phyloP scores from a whole-genome alignment of 306 rosid genomes.

The Luffa aegyptiaca region DNA sequence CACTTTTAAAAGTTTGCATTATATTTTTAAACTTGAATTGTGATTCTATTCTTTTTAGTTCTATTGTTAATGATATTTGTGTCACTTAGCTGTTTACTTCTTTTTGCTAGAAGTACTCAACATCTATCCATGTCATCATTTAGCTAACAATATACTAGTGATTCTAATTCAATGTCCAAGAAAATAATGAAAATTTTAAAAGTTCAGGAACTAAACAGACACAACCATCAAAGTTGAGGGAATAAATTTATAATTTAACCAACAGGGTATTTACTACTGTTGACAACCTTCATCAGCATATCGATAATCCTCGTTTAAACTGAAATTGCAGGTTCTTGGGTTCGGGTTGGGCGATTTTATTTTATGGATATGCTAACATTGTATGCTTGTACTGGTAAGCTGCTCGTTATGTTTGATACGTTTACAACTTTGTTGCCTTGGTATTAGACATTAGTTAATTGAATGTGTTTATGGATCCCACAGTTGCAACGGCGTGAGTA shows the following conservation, averaged over 20 bases:
- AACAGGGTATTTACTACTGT: background rate
- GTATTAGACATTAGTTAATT: background rate
- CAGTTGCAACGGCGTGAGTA: conserved; percentile 3
- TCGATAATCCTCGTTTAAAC: background rate
- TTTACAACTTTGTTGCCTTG: background rate
- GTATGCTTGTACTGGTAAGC: conserved; percentile 67
- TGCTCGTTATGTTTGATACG: conserved; percentile 7
- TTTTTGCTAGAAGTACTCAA: too few species aligned
- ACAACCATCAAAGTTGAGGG: background rate
- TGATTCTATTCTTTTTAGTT: background rate
- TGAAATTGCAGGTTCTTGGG: conserved; percentile 62
- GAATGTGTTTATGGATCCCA: background rate
- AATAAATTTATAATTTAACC: background rate
- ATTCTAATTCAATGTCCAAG: background rate
- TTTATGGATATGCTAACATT: conserved; percentile 86
- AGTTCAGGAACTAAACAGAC: background rate
- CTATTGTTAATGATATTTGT: background rate
- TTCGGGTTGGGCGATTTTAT: conserved; percentile 70
- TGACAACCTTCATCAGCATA: background rate
- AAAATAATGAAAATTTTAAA: background rate
- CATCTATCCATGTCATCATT: background rate
- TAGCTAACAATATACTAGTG: background rate
- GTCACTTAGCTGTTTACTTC: background rate
- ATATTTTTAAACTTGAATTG: too few species aligned
- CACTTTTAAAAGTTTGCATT: background rate